These are phyloP conservation scores for Cytospora mali DNA, from an alignment of 2,329 filamentous ascomycete species.

Conservation along the genomic window DNA sequence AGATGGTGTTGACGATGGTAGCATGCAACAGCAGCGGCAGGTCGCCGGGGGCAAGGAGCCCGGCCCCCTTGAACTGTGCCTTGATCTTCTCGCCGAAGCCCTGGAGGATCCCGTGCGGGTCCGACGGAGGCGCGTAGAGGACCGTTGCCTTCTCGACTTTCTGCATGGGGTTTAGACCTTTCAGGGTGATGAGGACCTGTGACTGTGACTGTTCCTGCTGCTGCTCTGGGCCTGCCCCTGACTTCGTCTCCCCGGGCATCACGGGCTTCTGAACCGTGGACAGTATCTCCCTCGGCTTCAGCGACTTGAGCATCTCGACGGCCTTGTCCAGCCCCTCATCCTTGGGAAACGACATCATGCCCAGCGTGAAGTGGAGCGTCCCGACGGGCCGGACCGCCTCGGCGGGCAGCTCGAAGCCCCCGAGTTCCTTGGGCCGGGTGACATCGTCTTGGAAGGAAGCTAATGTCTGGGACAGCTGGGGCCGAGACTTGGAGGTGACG, in stretches of 20 bases:
- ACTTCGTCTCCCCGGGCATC: constrained; percentile 16
- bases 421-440: constrained; percentile 38
- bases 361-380: constrained; percentile 83
- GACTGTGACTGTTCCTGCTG: constrained; percentile 14
- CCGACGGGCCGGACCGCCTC: constrained; percentile 75
- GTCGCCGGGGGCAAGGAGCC: constrained; percentile 59
- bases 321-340: constrained; percentile 49
- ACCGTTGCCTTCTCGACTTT: constrained; percentile 56
- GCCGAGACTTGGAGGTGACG: constrained; percentile 59
- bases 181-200: constrained; percentile 49
- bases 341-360: constrained; percentile 74
- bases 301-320: constrained; percentile 41
- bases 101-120: constrained; percentile 53
- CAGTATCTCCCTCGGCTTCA: constrained; percentile 46
- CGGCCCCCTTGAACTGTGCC: constrained; percentile 55
- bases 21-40: constrained; percentile 77
- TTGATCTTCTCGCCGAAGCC: constrained; percentile 61
- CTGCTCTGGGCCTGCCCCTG: constrained; percentile 9
- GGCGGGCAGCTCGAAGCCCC: constrained; percentile 57
- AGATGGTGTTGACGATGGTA: constrained; percentile 84
- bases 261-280: constrained; percentile 31
- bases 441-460: constrained; percentile 64
- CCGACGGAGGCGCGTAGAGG: constrained; percentile 65
- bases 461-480: constrained; percentile 67
- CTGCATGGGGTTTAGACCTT: constrained; percentile 65